A percentile compares a stretch with the other conserved stretches of the same genome.
Evolutionary conservation across 805 yeast genomes (phyloP).

Genomic region (Pichia thaimueangensis): DNA sequence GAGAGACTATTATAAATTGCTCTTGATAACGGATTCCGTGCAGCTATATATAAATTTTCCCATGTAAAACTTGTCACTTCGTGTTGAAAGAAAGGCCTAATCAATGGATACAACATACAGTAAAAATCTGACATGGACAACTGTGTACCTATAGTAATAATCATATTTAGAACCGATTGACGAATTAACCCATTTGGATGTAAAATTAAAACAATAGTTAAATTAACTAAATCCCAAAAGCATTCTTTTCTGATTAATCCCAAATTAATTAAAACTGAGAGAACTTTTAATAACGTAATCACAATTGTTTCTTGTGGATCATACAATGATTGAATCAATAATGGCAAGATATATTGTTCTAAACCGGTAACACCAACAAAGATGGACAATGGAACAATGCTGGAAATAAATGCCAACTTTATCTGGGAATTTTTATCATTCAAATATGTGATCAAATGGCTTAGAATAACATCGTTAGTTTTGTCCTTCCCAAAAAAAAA

Average conservation of each 20-base stretch:
- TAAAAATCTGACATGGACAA: conserved; percentile 72
- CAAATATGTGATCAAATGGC: conserved; percentile 86
- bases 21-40: conserved; percentile 61
- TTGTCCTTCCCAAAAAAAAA: conserved; percentile 79
- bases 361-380: conserved; percentile 75
- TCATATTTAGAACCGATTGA: conserved; percentile 55
- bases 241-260: conserved; percentile 48
- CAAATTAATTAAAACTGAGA: conserved; percentile 48
- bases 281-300: conserved; percentile 54
- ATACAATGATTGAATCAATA: conserved; percentile 72
- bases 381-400: conserved; percentile 68
- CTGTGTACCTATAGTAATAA: conserved; percentile 56
- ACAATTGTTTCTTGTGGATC: conserved; percentile 84
- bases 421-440: conserved; percentile 70
- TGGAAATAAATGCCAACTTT: conserved; percentile 62
- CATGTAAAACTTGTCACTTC: conserved; percentile 67
- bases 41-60: conserved; percentile 58
- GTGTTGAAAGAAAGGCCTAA: conserved; percentile 68
- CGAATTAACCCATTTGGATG: conserved; percentile 89
- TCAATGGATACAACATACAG: conserved; percentile 76
- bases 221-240: conserved; percentile 48
- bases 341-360: conserved; percentile 83
- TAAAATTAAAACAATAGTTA: conserved; percentile 51
- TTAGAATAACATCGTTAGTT: conserved; percentile 80
- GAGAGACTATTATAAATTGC: conserved; percentile 57